These are phyloP conservation scores for Myxozyma neotropica DNA, from an alignment of 805 yeast species.

Conservation along the genomic window DNA sequence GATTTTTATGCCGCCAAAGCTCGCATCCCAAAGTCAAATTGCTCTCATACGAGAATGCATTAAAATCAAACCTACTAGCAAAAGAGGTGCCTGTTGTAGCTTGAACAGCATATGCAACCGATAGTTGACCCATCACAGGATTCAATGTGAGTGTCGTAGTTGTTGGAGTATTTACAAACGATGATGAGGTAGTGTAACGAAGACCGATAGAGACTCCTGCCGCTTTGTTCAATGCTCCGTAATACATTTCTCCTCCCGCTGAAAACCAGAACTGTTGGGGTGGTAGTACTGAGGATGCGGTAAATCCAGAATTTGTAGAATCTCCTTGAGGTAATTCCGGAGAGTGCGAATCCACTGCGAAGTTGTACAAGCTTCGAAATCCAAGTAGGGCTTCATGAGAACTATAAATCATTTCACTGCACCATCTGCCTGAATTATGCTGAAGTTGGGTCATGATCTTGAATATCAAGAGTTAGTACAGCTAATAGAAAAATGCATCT, in stretches of 20 bases:
- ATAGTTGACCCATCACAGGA: conserved; percentile 86
- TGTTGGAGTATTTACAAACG: conserved; percentile 85
- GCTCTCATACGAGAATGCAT: conserved; percentile 85
- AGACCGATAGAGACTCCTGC: conserved; percentile 88
- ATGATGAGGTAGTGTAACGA: conserved; percentile 81
- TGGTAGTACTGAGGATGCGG: neutral
- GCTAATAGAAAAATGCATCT: too few species aligned
- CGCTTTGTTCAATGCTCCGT: conserved; percentile 76
- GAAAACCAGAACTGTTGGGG: conserved; percentile 57
- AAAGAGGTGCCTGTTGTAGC: conserved; percentile 76
- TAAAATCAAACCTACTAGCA: conserved; percentile 84
- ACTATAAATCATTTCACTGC: conserved; percentile 76
- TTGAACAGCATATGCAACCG: conserved; percentile 83
- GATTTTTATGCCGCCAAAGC: conserved; percentile 51
- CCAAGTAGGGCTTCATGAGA: conserved; percentile 85
- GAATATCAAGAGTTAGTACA: too few species aligned
- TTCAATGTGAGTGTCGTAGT: conserved; percentile 84
- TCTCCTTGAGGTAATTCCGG: neutral
- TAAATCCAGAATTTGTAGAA: neutral
- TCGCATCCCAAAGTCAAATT: conserved; percentile 86
- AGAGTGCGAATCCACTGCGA: conserved; percentile 44
- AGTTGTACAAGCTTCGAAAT: conserved; percentile 72
- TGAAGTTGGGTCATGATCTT: conserved; percentile 71
- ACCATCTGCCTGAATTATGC: conserved; percentile 60
- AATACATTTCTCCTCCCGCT: conserved; percentile 86